phyloP scores from a whole-genome alignment of 176 grass and related monocot genomes.

The Triticum urartu region DNA sequence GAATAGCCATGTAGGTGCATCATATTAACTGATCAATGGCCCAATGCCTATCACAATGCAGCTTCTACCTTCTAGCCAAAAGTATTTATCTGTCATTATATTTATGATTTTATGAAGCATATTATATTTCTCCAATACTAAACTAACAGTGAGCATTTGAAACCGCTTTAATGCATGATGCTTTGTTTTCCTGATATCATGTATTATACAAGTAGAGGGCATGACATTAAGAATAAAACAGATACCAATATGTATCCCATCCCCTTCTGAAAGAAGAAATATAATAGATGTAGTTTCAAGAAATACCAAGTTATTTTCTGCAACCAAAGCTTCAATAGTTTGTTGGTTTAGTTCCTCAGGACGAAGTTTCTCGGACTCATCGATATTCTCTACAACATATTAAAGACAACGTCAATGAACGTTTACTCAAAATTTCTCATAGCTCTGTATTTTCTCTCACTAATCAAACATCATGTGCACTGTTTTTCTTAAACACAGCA shows the following conservation, averaged over 20 bases:
- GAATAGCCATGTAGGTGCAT: not conserved
- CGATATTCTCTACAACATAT: slow-evolving; percentile 62
- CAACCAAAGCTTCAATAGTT: slow-evolving; percentile 97
- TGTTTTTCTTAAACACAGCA: slow-evolving; percentile 11
- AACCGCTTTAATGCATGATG: not conserved
- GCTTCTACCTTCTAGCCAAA: slow-evolving; percentile 9
- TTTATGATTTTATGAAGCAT: not conserved
- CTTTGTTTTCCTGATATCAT: not conserved
- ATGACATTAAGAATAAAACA: slow-evolving; percentile 13
- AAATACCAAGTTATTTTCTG: slow-evolving; percentile 97
- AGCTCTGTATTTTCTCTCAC: not conserved
- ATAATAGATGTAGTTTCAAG: slow-evolving; percentile 15
- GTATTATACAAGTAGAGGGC: not conserved
- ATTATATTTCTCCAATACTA: not conserved
- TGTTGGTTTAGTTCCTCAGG: slow-evolving; percentile 99
- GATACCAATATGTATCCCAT: slow-evolving; percentile 9
- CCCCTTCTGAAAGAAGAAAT: slow-evolving; percentile 14
- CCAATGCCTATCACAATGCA: not conserved
- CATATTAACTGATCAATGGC: not conserved
- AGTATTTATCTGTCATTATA: slow-evolving; percentile 9
- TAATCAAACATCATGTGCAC: slow-evolving; percentile 9
- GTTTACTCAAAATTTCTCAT: slow-evolving; percentile 26
- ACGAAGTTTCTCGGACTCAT: slow-evolving; percentile 83
- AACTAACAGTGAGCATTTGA: not conserved
- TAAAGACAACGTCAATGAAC: slow-evolving; percentile 15